Base-by-base conservation (phyloP, 2,329 filamentous ascomycete genomes). In the Rhynchosporium secalis region DNA sequence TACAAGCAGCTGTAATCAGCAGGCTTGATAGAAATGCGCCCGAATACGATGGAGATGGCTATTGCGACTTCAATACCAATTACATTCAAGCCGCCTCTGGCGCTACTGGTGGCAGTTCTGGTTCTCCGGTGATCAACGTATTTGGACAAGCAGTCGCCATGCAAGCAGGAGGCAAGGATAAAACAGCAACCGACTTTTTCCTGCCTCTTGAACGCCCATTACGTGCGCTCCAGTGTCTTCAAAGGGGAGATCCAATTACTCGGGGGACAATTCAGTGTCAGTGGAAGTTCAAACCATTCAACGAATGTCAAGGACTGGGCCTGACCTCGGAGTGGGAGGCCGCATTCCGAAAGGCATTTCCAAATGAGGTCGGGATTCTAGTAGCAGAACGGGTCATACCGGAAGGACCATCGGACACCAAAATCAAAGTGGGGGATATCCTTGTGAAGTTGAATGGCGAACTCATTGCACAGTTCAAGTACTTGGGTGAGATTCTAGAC, bases 81-180 rank as follows among this genome's bases (percentile, higher is more conserved):
- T 99, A 99, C 80, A 98, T 98, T 71, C 95, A 99, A 79, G 95
- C 96, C 67, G 96, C 96, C 13, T 95, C 95, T 3, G 94, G 95
- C 3, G 96, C 95, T 2, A 98, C 92, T 75, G 95, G 95, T 69
- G 95, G 95, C 68, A 96, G 92, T 78, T 99, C 95, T 15, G 95
- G 95, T 65, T 96, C 91, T 86, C 95, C 95, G 0, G 95, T 99
- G 0, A 93, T 99, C 65, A 96, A 97, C 76, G 90, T 96, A 64
- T 91, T 96, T 75, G 95, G 95, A 12, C 89, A 87, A 73, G 95
- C 93, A 4, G 88, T 99, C 61, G 95, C 95, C 45, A 79, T 99
- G 49, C 95, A 99, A 77, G 95, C 95, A 49, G 95, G 96, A 65
- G 95, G 95, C 47, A 86, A 95, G 76, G 95, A 99, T 73, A 95